Conservation (phyloP, 352 stramenopile genomes). For the Phytophthora citricola region DNA sequence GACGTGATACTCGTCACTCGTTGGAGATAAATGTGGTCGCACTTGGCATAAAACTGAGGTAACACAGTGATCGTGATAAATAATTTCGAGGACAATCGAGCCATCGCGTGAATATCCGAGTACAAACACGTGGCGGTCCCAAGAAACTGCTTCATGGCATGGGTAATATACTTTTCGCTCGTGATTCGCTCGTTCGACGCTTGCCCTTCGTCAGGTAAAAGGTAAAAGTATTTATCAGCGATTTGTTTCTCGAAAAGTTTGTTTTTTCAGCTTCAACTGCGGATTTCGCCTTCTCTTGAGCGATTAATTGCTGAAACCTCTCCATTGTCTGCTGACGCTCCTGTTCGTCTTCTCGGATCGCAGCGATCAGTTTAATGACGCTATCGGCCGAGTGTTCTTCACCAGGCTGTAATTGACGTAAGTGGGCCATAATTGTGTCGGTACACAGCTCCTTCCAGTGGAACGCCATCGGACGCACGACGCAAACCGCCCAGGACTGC, state of each 20-base stretch:
- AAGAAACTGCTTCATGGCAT: slow-evolving; percentile 49
- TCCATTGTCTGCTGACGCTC: slow-evolving; percentile 10
- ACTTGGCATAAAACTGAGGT: slow-evolving; percentile 50
- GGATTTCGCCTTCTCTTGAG: slow-evolving; percentile 8
- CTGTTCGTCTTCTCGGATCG: slow-evolving; percentile 31
- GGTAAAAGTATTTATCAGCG: slow-evolving; percentile 43
- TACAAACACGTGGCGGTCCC: slow-evolving; percentile 40
- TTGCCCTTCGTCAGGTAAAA: slow-evolving; percentile 11
- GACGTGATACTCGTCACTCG: slow-evolving; percentile 47
- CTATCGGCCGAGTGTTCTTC: not conserved
- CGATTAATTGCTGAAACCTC: slow-evolving; percentile 17
- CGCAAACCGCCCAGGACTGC: slow-evolving; percentile 24
- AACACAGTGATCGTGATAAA: slow-evolving; percentile 51
- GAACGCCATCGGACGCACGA: slow-evolving; percentile 49
- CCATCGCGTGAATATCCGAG: slow-evolving; percentile 39
- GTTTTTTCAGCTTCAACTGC: slow-evolving; percentile 28
- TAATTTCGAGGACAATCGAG: slow-evolving; percentile 24
- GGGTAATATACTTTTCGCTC: slow-evolving; percentile 56
- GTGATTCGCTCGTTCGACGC: slow-evolving; percentile 21
- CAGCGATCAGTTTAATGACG: slow-evolving; percentile 28
- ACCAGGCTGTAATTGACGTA: slow-evolving; percentile 7
- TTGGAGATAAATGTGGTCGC: slow-evolving; percentile 62
- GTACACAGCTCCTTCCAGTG: slow-evolving; percentile 53
- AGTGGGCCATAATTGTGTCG: slow-evolving; percentile 49
- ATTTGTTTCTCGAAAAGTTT: slow-evolving; percentile 34